Base-by-base conservation (phyloP, 2,329 filamentous ascomycete genomes). In the Triangularia verruculosa region DNA sequence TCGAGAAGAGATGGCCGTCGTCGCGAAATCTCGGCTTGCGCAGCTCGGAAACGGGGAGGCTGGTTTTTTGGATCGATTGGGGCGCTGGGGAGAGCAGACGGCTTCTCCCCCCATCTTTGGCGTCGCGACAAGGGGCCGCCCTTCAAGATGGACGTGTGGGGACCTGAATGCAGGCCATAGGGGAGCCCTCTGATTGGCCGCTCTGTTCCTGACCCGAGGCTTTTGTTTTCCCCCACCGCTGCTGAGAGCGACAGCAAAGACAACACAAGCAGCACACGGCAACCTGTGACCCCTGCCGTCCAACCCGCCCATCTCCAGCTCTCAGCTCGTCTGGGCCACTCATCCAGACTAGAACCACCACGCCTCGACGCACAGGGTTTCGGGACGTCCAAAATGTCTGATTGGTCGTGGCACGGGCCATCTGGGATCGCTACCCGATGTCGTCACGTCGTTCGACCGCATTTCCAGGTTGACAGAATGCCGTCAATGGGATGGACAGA, bases 141-240 rank as follows among this genome's bases (percentile, higher is more conserved):
- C 24, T 24, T 54, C 54, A 64, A 64, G 64, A 63, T 58, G 56
- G 61, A 61, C 54, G 67, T 62, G 67, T 68, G 68, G 69, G 25
- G 67, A 66, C 67, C 66, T 67, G 68, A 61, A 65, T 34, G 55
- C 58, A 59, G 63, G 53, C 65, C 64, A 59, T 13, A 15, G 17
- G n/a, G 5, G n/a, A 53, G n/a, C 47, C 1, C 25, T 32, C 59
- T 70, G 66, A 70, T 70, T 70, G 69, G 69, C 34, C 43, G 61
- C 59, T 60, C 57, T 56, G 8, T 24, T 63, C 24, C 28, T 54
- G 62, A 64, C 63, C 66, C 68, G 66, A 69, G 67, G 69, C 55
- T 66, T 59, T 70, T 69, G 66, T 66, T 67, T 70, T 70, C 66
- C 65, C 60, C 55, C 59, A 56, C 65, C 63, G 62, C 65, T 67